These are phyloP conservation scores for Lasiosphaeria hispida DNA, from an alignment of 495 filamentous ascomycete species.

Conservation along the genomic window DNA sequence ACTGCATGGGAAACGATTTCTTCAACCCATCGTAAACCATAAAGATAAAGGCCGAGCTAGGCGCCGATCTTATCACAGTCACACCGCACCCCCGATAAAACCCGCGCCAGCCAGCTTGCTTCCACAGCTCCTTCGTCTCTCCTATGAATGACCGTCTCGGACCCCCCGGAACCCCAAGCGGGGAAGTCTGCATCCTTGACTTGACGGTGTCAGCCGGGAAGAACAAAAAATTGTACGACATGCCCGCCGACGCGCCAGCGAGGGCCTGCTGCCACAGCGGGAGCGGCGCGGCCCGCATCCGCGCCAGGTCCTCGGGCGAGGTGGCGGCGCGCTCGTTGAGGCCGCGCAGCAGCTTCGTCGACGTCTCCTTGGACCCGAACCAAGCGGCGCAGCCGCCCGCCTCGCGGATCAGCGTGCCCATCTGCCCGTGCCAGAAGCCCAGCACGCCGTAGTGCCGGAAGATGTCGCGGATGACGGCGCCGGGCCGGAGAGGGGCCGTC, in stretches of 20 bases:
- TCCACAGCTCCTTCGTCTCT: conserved; percentile 70
- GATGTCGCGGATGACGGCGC: conserved; percentile 68
- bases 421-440: conserved; percentile 94
- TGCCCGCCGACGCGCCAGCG: conserved; percentile 86
- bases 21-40: conserved; percentile 85
- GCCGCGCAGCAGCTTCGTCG: conserved; percentile 60
- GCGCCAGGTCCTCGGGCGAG: conserved; percentile 30
- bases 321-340: conserved; percentile 35
- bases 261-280: conserved; percentile 79
- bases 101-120: conserved; percentile 73
- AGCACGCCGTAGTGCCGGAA: conserved; percentile 74
- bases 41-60: conserved; percentile 97
- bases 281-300: conserved; percentile 39
- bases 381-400: conserved; percentile 90
- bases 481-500: conserved; percentile 27
- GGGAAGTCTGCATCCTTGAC: conserved; percentile 89
- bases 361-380: conserved; percentile 92
- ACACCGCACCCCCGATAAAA: conserved; percentile 95
- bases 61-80: conserved; percentile 80
- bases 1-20: conserved; percentile 54
- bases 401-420: conserved; percentile 91
- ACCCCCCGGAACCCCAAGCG: conserved; percentile 49
- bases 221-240: conserved; percentile 94
- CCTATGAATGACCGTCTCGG: conserved; percentile 61
- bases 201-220: conserved; percentile 98